A percentile compares a stretch with the other conserved stretches of the same genome.
These are phyloP conservation scores for Alternaria viburni DNA, from an alignment of 2,329 filamentous ascomycete genomes.

Conservation along the genomic window DNA sequence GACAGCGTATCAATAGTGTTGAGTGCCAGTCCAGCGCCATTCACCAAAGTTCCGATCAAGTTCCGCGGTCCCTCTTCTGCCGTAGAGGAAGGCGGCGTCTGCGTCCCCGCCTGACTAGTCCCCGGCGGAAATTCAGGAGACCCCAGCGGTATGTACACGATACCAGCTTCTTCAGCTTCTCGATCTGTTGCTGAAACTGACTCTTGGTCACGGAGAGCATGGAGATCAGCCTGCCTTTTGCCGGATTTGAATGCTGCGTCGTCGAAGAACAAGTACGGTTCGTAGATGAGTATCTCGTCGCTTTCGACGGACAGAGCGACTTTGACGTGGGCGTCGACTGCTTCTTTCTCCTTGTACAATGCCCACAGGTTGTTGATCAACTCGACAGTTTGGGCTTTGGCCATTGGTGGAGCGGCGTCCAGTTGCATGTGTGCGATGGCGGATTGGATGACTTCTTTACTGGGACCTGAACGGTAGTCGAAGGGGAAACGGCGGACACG, in stretches of 20 bases:
- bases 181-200: conserved; percentile 63
- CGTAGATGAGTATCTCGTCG: conserved; percentile 58
- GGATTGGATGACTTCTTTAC: conserved; percentile 47
- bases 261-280: conserved; percentile 69
- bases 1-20: conserved; percentile 84
- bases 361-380: conserved; percentile 62
- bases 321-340: conserved; percentile 63
- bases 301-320: conserved; percentile 50
- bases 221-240: conserved; percentile 67
- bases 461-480: conserved; percentile 59
- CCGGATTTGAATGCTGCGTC: conserved; percentile 70
- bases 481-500: conserved; percentile 66
- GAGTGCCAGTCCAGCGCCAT: conserved; percentile 89
- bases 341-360: conserved; percentile 70
- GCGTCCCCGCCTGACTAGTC: conserved; percentile 1
- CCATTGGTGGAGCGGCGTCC: conserved; percentile 51
- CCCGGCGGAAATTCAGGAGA: conserved; percentile 9
- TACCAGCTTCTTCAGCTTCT: conserved; percentile 71
- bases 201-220: conserved; percentile 60
- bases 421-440: conserved; percentile 63
- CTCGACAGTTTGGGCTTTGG: conserved; percentile 53
- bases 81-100: conserved; percentile 5
- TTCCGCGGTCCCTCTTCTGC: conserved; percentile 51
- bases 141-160: conserved; percentile 74
- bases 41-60: conserved; percentile 82